These are phyloP conservation scores for Salix koriyanagi DNA, from an alignment of 345 rosid species.

Conservation along the genomic window DNA sequence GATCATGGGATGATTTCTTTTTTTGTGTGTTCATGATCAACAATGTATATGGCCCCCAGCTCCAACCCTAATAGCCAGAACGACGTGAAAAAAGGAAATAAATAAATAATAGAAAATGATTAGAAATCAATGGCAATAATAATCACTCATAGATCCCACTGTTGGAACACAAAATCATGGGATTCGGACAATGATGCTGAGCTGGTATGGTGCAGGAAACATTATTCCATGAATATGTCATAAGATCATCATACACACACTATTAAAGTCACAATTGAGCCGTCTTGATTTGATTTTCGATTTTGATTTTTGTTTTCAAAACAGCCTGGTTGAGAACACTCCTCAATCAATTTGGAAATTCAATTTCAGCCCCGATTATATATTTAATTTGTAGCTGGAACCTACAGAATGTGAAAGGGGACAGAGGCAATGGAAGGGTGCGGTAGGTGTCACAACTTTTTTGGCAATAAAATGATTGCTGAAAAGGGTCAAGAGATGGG, in stretches of 20 bases:
- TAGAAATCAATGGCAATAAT: slow-evolving; percentile 41
- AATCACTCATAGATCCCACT: slow-evolving; percentile 29
- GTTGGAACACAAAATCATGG: slow-evolving; percentile 52
- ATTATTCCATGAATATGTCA: slow-evolving; percentile 47
- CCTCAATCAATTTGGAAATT: neutral
- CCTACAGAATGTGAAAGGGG: slow-evolving; percentile 5
- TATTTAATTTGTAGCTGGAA: neutral
- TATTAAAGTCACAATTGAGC: slow-evolving; percentile 8
- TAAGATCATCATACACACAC: slow-evolving; percentile 15
- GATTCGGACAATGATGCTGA: slow-evolving; percentile 45
- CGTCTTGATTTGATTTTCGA: neutral
- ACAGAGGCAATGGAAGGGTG: slow-evolving; percentile 10
- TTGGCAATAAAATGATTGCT: slow-evolving; percentile 39
- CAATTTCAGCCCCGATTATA: no score
- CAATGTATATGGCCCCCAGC: slow-evolving; percentile 11
- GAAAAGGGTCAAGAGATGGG: slow-evolving; percentile 13
- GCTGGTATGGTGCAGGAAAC: slow-evolving; percentile 56
- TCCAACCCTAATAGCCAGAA: neutral
- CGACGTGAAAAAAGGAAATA: neutral
- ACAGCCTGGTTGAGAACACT: no score
- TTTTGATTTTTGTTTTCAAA: no score
- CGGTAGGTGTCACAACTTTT: slow-evolving; percentile 46
- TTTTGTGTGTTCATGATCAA: slow-evolving; percentile 27
- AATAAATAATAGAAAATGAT: slow-evolving; percentile 36
- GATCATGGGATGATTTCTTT: slow-evolving; percentile 23